Evolutionary conservation across 1,284 basidiomycete species (phyloP).

Genomic region (Sporisorium exsertum): DNA sequence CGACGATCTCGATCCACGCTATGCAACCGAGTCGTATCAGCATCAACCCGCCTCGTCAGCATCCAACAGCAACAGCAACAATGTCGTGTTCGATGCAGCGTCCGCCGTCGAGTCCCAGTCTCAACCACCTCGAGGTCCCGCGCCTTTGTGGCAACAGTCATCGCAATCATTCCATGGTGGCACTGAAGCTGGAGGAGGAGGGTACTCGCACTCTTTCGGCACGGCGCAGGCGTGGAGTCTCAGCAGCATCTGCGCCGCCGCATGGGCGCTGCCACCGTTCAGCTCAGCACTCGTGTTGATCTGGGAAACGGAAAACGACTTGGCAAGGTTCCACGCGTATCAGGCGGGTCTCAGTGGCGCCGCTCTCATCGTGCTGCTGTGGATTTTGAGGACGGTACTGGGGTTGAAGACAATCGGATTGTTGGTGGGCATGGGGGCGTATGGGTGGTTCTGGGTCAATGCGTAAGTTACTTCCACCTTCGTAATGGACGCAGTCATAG

Average conservation of each 20-base stretch:
- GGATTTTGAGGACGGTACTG: conserved; percentile 51
- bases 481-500: no score
- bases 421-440: conserved; percentile 56
- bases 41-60: conserved; percentile 24
- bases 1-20: conserved; percentile 55
- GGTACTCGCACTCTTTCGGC: conserved; percentile 32
- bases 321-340: conserved; percentile 63
- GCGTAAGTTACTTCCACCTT: conserved; percentile 52
- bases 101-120: conserved; percentile 38
- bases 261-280: conserved; percentile 61
- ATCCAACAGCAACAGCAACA: conserved; percentile 17
- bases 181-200: conserved; percentile 4
- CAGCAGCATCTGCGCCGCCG: conserved; percentile 52
- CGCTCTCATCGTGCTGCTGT: conserved; percentile 43
- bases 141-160: conserved; percentile 25
- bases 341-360: conserved; percentile 58
- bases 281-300: conserved; percentile 55
- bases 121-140: conserved; percentile 4
- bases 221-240: conserved; percentile 53
- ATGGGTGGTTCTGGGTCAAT: conserved; percentile 65
- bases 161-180: conserved; percentile 7
- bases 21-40: conserved; percentile 60
- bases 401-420: conserved; percentile 61
- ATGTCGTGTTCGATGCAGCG: conserved; percentile 49
- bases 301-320: conserved; percentile 62